Conservation (phyloP, 139 green algal species). For the Axilococcus clingmanii region DNA sequence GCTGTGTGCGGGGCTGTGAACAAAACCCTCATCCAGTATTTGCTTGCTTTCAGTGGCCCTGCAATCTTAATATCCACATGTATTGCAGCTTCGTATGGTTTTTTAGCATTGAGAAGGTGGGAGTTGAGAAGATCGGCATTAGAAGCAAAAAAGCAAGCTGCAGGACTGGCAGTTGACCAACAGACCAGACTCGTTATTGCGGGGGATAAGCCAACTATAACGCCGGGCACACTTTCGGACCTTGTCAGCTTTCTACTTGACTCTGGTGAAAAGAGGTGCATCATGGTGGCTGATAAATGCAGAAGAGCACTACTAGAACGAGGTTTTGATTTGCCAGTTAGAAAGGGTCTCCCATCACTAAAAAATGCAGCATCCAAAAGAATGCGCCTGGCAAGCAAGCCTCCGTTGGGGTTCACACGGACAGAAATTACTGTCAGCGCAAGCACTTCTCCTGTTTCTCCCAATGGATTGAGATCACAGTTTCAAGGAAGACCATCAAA, state of each 20-base stretch:
- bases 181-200: conserved; percentile 16
- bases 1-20: conserved; percentile 4
- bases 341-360: too few species aligned
- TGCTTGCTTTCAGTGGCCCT: conserved; percentile 10
- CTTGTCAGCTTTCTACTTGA: conserved; percentile 13
- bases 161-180: conserved; percentile 9
- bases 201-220: conserved; percentile 22
- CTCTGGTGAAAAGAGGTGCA: neutral
- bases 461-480: too few species aligned
- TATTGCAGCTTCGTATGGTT: neutral
- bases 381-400: too few species aligned
- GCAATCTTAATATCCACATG: neutral
- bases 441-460: too few species aligned
- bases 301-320: conserved; percentile 1
- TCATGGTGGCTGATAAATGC: conserved; percentile 2
- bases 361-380: too few species aligned
- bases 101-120: neutral
- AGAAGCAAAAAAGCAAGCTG: neutral
- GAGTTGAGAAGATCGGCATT: neutral
- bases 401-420: too few species aligned
- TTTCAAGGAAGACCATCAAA: too few species aligned
- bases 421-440: too few species aligned
- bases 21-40: neutral
- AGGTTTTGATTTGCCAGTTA: conserved; percentile 22
- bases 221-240: conserved; percentile 7